Percentiles rank a stretch among this genome's conserved stretches.
Conservation (phyloP, 2,329 filamentous ascomycete genomes). For the Rasamsonia emersonii region DNA sequence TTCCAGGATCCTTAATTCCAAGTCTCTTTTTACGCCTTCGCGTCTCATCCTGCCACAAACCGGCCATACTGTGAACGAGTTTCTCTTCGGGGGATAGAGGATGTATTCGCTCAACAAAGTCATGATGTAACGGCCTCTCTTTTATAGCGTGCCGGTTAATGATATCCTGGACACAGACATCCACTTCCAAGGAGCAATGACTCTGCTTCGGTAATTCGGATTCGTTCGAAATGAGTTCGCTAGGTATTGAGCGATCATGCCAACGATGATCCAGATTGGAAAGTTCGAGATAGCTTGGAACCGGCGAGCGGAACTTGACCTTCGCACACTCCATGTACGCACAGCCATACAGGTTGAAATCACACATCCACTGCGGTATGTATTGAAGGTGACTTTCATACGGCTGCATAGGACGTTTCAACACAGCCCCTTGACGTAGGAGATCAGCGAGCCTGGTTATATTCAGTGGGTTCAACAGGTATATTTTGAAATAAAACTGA, state of each 20-base stretch:
- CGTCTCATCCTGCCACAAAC: slow-evolving; percentile 85
- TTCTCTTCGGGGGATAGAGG: slow-evolving; percentile 63
- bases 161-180: slow-evolving; percentile 83
- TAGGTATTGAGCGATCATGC: slow-evolving; percentile 66
- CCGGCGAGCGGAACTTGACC: slow-evolving; percentile 63
- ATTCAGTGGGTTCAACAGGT: slow-evolving; percentile 77
- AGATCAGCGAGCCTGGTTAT: slow-evolving; percentile 85
- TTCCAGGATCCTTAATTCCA: slow-evolving; percentile 54
- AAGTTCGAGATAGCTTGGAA: slow-evolving; percentile 62
- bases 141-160: slow-evolving; percentile 68
- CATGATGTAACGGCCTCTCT: slow-evolving; percentile 72
- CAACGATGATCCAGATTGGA: slow-evolving; percentile 58
- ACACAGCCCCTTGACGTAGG: slow-evolving; percentile 75
- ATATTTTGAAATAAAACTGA: slow-evolving; percentile 85
- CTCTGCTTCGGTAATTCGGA: slow-evolving; percentile 64
- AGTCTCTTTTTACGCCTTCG: slow-evolving; percentile 66
- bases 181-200: slow-evolving; percentile 82
- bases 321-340: slow-evolving; percentile 68
- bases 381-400: slow-evolving; percentile 93
- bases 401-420: slow-evolving; percentile 77
- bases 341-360: slow-evolving; percentile 96
- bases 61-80: slow-evolving; percentile 87
- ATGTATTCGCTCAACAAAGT: slow-evolving; percentile 66
- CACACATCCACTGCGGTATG: slow-evolving; percentile 92
- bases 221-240: slow-evolving; percentile 52